Percentiles rank a stretch among this genome's conserved stretches.
Conservation (phyloP, 257 asterid species). For the Paulownia fortunei region DNA sequence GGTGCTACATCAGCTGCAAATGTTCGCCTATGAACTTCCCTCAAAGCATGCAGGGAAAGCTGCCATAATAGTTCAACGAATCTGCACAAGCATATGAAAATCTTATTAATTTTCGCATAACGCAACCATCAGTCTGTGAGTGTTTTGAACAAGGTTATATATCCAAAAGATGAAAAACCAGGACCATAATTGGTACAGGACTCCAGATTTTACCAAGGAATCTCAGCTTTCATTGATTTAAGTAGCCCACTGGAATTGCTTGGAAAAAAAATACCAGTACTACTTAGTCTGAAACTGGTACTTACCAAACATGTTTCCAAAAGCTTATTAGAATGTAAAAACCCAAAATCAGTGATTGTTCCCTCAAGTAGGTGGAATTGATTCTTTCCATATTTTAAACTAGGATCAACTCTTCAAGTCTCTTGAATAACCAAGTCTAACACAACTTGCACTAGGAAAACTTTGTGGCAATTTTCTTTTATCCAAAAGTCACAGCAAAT, state of each 20-base stretch:
- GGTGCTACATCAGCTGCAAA: conserved; percentile 91
- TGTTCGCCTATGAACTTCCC: conserved; percentile 95
- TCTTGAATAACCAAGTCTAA: conserved; percentile 21
- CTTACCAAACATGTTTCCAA: neutral
- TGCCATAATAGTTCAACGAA: conserved; percentile 98
- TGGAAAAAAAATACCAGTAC: conserved; percentile 15
- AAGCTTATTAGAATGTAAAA: neutral
- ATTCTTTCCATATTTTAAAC: conserved; percentile 5
- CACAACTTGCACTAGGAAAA: conserved; percentile 17
- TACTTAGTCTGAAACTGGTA: conserved; percentile 8
- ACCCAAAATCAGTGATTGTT: neutral
- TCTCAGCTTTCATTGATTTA: conserved; percentile 26
- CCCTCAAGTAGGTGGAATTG: neutral
- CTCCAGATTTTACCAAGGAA: neutral
- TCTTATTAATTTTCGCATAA: conserved; percentile 12
- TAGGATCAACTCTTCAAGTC: conserved; percentile 7
- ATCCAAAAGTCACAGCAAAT: conserved; percentile 16
- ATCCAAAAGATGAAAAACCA: conserved; percentile 5
- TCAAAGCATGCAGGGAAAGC: conserved; percentile 96
- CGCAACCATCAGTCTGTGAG: neutral
- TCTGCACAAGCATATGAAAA: conserved; percentile 55
- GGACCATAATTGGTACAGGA: neutral
- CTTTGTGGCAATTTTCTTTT: neutral
- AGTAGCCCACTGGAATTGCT: conserved; percentile 15
- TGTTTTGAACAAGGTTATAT: neutral